A percentile compares a stretch with the other conserved stretches of the same genome.
Conservation (phyloP, 1,139 yeast species). For the Diutina ranongensis region DNA sequence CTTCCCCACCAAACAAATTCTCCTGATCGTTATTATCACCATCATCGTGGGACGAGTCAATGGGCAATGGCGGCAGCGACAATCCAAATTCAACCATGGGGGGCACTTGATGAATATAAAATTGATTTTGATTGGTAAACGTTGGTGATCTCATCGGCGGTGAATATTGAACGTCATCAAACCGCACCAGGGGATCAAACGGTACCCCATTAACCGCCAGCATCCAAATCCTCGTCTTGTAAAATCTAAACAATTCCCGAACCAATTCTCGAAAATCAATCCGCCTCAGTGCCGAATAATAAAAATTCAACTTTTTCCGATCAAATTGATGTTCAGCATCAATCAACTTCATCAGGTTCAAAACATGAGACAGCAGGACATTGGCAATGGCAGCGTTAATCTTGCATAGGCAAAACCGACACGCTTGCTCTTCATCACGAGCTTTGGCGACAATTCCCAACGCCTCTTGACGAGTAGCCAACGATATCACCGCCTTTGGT, state of each 20-base stretch:
- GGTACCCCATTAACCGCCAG: slow-evolving; percentile 18
- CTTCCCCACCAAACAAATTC: slow-evolving; percentile 8
- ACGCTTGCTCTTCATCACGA: slow-evolving; percentile 66
- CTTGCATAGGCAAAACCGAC: slow-evolving; percentile 48
- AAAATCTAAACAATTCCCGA: slow-evolving; percentile 6
- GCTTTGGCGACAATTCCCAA: slow-evolving; percentile 46
- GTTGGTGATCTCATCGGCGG: slow-evolving; percentile 3
- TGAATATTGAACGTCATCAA: neutral
- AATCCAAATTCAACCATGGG: neutral
- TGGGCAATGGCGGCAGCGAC: neutral
- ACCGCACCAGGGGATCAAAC: slow-evolving; percentile 7
- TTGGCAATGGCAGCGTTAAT: slow-evolving; percentile 29
- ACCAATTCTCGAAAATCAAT: slow-evolving; percentile 7
- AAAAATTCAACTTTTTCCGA: slow-evolving; percentile 6
- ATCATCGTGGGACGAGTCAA: neutral
- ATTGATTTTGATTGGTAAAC: neutral
- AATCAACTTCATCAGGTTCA: slow-evolving; percentile 13
- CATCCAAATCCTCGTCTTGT: slow-evolving; percentile 9
- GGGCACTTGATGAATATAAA: neutral
- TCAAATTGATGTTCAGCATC: slow-evolving; percentile 7
- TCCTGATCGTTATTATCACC: slow-evolving; percentile 4
- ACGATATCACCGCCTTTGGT: slow-evolving; percentile 68
- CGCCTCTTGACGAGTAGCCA: slow-evolving; percentile 54
- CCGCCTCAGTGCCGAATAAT: slow-evolving; percentile 3
- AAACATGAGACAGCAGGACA: neutral